These are phyloP conservation scores for Geranium rotundifolium DNA, from an alignment of 345 rosid species.

Conservation along the genomic window DNA sequence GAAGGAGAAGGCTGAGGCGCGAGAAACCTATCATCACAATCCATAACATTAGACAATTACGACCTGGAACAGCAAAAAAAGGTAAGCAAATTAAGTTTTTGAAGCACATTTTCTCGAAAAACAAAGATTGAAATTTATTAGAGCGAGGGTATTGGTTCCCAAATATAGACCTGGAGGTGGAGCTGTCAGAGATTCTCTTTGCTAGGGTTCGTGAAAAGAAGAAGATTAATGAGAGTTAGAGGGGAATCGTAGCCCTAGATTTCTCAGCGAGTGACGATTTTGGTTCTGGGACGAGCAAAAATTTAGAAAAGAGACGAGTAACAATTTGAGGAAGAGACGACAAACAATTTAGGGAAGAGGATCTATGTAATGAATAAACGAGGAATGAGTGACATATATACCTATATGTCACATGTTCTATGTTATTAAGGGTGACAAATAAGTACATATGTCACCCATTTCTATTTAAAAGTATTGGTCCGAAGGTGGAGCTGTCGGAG, in stretches of 20 bases:
- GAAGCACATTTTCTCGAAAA: neutral
- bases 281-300: no score
- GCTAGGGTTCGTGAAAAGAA: neutral
- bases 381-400: no score
- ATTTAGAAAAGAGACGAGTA: no score
- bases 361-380: no score
- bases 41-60: constrained; percentile 6
- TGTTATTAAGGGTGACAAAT: no score
- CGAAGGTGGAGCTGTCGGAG: constrained; percentile 44
- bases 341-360: no score
- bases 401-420: no score
- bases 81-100: no score
- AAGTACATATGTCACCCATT: no score
- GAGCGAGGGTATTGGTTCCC: constrained; percentile 68
- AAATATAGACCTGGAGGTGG: constrained; percentile 74
- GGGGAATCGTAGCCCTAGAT: constrained; percentile 5
- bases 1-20: no score
- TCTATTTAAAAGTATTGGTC: constrained; percentile 82
- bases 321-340: no score
- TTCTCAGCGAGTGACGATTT: no score
- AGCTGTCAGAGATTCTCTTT: constrained; percentile 20
- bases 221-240: neutral
- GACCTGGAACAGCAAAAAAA: neutral
- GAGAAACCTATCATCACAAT: constrained; percentile 37
- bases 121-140: constrained; percentile 22